A percentile compares a stretch with the other conserved stretches of the same genome.
Evolutionary conservation across 768 basidiomycete species (phyloP).

Genomic region (Fibroporia radiculosa): DNA sequence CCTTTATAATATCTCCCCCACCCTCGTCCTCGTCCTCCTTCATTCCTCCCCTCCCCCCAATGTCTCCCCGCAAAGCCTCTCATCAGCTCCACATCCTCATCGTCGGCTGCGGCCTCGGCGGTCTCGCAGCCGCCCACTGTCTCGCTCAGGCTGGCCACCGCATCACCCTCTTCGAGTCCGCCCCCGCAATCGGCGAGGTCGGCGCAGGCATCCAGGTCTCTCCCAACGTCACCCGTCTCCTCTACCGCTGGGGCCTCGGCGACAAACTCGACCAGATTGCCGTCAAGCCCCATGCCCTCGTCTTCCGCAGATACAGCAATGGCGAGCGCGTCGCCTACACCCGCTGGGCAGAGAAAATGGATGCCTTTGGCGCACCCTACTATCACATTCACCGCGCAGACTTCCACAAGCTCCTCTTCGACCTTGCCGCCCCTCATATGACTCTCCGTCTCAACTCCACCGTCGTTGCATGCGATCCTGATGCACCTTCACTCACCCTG

Average conservation of each 20-base stretch:
- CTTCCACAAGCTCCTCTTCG: constrained; percentile 32
- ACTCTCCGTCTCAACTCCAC: constrained; percentile 25
- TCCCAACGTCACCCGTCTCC: constrained; percentile 31
- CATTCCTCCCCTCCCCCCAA: background rate
- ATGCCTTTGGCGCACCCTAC: constrained; percentile 31
- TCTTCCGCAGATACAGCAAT: constrained; percentile 28
- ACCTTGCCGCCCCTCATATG: constrained; percentile 26
- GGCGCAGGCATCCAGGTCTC: constrained; percentile 37
- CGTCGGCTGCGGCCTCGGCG: constrained; percentile 36
- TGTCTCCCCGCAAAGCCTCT: constrained; percentile 19
- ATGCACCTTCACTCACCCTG: constrained; percentile 28
- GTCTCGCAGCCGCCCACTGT: constrained; percentile 31
- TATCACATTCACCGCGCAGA: constrained; percentile 38
- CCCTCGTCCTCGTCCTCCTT: constrained; percentile 3
- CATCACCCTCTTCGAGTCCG: constrained; percentile 32
- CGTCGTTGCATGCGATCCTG: constrained; percentile 25
- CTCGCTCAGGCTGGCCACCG: constrained; percentile 33
- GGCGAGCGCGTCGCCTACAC: constrained; percentile 33
- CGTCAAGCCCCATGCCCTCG: constrained; percentile 30
- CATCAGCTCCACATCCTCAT: constrained; percentile 29
- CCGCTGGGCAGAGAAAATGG: constrained; percentile 25
- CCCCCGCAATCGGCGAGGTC: constrained; percentile 30
- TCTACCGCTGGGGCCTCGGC: constrained; percentile 32
- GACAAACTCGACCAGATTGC: constrained; percentile 22
- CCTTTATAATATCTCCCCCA: constrained; percentile 1